Evolutionary conservation across 2,329 filamentous ascomycete genomes (phyloP), one percentile per base, ranked within the genome.

Genomic region (Aureobasidium mangrovei): DNA sequence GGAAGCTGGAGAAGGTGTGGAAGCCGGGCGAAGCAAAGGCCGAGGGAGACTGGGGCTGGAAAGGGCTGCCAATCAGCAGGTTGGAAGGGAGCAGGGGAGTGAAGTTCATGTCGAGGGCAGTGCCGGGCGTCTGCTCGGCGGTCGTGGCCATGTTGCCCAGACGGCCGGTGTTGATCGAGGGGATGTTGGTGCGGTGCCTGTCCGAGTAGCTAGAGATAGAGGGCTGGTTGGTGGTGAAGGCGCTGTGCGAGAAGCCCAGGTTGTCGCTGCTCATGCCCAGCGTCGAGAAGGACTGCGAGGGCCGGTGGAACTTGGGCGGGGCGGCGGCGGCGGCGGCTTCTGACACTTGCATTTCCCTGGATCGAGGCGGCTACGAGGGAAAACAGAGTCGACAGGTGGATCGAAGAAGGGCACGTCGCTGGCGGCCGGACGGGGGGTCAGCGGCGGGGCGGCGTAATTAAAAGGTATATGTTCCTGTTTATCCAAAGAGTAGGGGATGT

Each of bases 31-130:
- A 95, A 58, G 85, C 83, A 72, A 96, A 97, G 36, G 88, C 85
- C 33, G 86, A 88, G 3, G 91, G 91, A 4, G 88, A 95, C 40
- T 91, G 93, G 10, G 93, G 90, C 73, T 97, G 93, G 73, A 97
- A 97, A 18, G 93, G 93, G 71, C 90, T 96, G 45, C 93, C 93
- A 48, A 97, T 85, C 28, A 98, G 82, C 63, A 98, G 78, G 72
- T 96, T 89, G 33, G 91, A 97, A 35, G 93, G 93, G 36, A 98
- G 82, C 61, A 98, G 80, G 60, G 93, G 91, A 8, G 93, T 96
- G 72, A 96, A 97, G 73, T 97, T 93, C 91, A 97, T 96, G 67
- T 97, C 93, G 67, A 90, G 95, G 41, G 81, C 89, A 51, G 89
- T 91, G 41, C 87, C 90, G 12, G 93, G 91, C 27, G 87, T 91